Conservation (phyloP, 2,329 filamentous ascomycete genomes). For the Fusarium burgessii region DNA sequence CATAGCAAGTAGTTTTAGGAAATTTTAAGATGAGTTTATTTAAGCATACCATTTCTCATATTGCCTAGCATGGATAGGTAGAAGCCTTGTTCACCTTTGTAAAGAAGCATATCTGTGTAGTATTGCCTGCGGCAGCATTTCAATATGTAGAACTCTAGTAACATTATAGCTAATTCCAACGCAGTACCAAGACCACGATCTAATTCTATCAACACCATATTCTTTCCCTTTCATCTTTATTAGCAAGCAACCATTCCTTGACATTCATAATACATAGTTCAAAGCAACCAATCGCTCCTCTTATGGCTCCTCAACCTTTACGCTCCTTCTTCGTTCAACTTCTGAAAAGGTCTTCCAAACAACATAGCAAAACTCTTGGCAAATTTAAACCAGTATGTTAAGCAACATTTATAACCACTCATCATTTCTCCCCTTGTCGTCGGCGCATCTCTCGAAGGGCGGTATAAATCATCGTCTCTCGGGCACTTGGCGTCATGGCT, state of each 20-base stretch:
- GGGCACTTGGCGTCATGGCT: background rate
- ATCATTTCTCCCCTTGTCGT: background rate
- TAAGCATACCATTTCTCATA: background rate
- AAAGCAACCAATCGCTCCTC: background rate
- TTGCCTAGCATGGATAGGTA: background rate
- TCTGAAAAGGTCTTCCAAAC: no score
- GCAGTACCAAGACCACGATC: background rate
- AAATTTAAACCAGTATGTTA: rapidly evolving
- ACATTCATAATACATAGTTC: background rate
- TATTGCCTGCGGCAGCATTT: background rate
- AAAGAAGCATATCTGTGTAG: background rate
- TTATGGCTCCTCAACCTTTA: background rate
- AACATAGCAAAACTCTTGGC: background rate
- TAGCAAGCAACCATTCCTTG: background rate
- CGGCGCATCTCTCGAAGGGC: background rate
- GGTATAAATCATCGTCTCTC: background rate
- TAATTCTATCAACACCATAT: rapidly evolving
- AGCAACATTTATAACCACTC: background rate
- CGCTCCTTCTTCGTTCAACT: background rate
- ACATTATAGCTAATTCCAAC: rapidly evolving
- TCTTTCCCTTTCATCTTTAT: rapidly evolving
- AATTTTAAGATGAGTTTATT: background rate
- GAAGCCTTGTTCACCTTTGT: background rate
- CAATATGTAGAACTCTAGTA: background rate
- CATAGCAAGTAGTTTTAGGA: background rate